A percentile compares a stretch with the other conserved stretches of the same genome.
These are phyloP conservation scores for Volvox africanus DNA, from an alignment of 139 green algal genomes.

Conservation along the genomic window DNA sequence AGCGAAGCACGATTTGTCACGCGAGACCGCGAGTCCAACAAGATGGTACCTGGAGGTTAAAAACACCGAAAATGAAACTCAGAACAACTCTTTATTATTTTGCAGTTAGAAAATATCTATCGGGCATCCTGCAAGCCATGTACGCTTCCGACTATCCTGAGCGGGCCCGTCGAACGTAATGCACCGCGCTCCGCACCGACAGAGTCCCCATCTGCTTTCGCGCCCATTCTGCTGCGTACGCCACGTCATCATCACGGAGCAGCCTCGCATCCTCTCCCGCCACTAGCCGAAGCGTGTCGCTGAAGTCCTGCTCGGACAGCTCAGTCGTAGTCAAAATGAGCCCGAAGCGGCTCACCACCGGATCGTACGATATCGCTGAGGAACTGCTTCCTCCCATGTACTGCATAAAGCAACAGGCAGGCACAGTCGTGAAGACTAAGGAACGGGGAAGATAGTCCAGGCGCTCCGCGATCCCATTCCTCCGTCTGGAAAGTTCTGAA, in stretches of 20 bases:
- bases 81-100: too few species aligned
- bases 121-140: neutral
- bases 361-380: slow-evolving; percentile 55
- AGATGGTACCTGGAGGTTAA: neutral
- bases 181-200: slow-evolving; percentile 1
- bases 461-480: too few species aligned
- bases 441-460: too few species aligned
- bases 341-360: slow-evolving; percentile 58
- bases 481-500: too few species aligned
- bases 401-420: neutral
- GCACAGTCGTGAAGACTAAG: too few species aligned
- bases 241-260: slow-evolving; percentile 21
- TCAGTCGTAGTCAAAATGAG: slow-evolving; percentile 44
- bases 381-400: slow-evolving; percentile 58
- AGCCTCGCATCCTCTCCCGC: neutral
- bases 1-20: neutral
- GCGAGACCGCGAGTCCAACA: neutral
- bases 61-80: neutral
- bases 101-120: neutral
- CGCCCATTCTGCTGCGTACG: slow-evolving; percentile 21
- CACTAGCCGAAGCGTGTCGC: slow-evolving; percentile 27
- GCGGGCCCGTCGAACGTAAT: slow-evolving; percentile 13
- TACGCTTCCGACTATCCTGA: neutral
- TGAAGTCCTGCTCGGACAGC: slow-evolving; percentile 31
- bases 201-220: slow-evolving; percentile 15